Percentiles rank a stretch among this genome's conserved stretches.
Evolutionary conservation across 129 eudicot species (phyloP).

Genomic region (Centella asiatica): DNA sequence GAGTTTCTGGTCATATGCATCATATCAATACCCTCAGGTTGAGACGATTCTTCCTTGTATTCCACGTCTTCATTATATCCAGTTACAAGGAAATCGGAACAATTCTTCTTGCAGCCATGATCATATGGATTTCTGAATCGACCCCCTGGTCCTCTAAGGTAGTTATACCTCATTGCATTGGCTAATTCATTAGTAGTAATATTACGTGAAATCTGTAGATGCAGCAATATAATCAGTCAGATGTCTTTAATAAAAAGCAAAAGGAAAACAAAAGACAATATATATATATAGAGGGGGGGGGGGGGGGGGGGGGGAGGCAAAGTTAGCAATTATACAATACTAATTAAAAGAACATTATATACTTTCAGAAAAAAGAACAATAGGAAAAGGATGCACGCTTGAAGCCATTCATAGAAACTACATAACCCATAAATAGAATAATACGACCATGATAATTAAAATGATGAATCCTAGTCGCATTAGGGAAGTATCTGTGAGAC

Average conservation of each 20-base stretch:
- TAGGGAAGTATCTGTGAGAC: no score
- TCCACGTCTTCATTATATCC: slow-evolving; percentile 90
- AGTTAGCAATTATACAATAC: no score
- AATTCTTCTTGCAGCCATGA: slow-evolving; percentile 80
- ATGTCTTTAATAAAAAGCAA: not conserved
- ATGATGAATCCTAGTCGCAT: no score
- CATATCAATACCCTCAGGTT: slow-evolving; percentile 60
- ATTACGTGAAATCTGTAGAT: slow-evolving; percentile 74
- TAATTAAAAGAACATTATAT: no score
- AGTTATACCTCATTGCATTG: slow-evolving; percentile 76
- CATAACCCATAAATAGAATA: no score
- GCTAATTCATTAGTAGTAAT: slow-evolving; percentile 94
- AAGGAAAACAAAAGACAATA: not conserved
- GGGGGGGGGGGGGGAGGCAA: no score
- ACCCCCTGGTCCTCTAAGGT: slow-evolving; percentile 88
- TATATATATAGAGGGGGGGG: no score
- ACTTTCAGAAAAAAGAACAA: no score
- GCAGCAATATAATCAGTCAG: not conserved
- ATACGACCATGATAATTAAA: no score
- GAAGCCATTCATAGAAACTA: no score
- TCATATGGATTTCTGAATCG: slow-evolving; percentile 85
- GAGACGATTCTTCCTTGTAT: slow-evolving; percentile 34
- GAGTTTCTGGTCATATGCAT: slow-evolving; percentile 44
- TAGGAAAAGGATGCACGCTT: no score
- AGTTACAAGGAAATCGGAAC: slow-evolving; percentile 71